A percentile compares a stretch with the other conserved stretches of the same genome.
These are phyloP conservation scores for Fusarium buxicola DNA, from an alignment of 2,329 filamentous ascomycete genomes.

Conservation along the genomic window DNA sequence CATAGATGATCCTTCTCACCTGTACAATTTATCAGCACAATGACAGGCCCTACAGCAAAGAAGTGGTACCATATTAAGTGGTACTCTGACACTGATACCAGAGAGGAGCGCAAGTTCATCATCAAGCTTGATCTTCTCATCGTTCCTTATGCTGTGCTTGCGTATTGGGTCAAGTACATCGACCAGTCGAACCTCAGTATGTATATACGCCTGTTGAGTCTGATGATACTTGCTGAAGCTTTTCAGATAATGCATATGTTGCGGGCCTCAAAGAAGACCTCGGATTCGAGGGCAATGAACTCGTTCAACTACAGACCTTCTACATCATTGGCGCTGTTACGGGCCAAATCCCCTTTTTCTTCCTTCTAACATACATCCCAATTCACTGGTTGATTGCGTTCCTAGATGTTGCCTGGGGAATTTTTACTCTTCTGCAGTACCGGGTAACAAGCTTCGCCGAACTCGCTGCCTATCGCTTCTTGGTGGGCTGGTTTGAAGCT, in stretches of 20 bases:
- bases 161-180: conserved; percentile 46
- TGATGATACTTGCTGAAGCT: neutral
- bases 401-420: conserved; percentile 65
- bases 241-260: conserved; percentile 65
- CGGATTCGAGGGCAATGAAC: conserved; percentile 62
- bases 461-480: conserved; percentile 64
- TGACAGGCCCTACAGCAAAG: conserved; percentile 16
- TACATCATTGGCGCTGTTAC: conserved; percentile 60
- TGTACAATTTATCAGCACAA: conserved; percentile 3
- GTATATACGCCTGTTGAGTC: neutral
- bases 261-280: conserved; percentile 65
- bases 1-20: neutral
- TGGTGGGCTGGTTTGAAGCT: conserved; percentile 65
- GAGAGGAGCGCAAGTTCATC: conserved; percentile 32
- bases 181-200: conserved; percentile 44
- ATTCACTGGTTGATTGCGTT: conserved; percentile 64
- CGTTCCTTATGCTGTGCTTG: conserved; percentile 42
- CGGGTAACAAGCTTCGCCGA: conserved; percentile 62
- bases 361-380: conserved; percentile 59
- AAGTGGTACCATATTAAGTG: conserved; percentile 31
- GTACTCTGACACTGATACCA: conserved; percentile 23
- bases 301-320: conserved; percentile 66
- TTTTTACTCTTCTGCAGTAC: conserved; percentile 68
- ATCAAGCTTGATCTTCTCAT: conserved; percentile 67
- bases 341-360: conserved; percentile 64